Conservation (phyloP, 495 filamentous ascomycete genomes). For the Trichoderma erinaceum region DNA sequence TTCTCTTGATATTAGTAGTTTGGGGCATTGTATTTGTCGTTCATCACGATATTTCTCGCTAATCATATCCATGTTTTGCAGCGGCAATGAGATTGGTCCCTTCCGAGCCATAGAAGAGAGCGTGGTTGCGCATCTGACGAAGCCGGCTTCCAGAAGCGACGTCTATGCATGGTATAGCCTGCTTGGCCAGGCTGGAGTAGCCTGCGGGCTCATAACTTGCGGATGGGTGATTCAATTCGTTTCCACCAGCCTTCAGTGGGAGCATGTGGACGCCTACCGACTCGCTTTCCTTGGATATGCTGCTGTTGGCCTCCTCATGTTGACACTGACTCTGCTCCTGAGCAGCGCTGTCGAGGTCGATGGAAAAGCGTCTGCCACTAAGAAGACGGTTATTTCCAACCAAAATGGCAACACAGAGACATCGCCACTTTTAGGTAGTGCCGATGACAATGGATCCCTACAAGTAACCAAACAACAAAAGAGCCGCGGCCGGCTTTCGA, state of each 20-base stretch:
- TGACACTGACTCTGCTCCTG: conserved; percentile 52
- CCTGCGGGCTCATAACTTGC: conserved; percentile 57
- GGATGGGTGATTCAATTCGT: conserved; percentile 59
- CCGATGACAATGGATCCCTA: conserved; percentile 26
- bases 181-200: conserved; percentile 60
- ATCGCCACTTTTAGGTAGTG: background rate
- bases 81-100: conserved; percentile 73
- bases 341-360: conserved; percentile 56
- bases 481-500: background rate
- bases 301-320: conserved; percentile 60
- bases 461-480: background rate
- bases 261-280: conserved; percentile 55
- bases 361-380: conserved; percentile 19
- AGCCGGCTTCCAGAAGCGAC: conserved; percentile 55
- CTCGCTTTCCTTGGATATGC: conserved; percentile 66
- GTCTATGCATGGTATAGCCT: conserved; percentile 81
- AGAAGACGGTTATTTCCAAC: background rate
- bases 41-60: background rate
- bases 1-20: background rate
- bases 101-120: conserved; percentile 80
- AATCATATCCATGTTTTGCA: background rate
- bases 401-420: conserved; percentile 14
- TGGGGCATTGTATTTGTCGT: background rate
- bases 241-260: conserved; percentile 43
- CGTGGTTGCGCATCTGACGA: conserved; percentile 66